Conservation (phyloP, 352 stramenopile genomes). For the Phytophthora megakarya region DNA sequence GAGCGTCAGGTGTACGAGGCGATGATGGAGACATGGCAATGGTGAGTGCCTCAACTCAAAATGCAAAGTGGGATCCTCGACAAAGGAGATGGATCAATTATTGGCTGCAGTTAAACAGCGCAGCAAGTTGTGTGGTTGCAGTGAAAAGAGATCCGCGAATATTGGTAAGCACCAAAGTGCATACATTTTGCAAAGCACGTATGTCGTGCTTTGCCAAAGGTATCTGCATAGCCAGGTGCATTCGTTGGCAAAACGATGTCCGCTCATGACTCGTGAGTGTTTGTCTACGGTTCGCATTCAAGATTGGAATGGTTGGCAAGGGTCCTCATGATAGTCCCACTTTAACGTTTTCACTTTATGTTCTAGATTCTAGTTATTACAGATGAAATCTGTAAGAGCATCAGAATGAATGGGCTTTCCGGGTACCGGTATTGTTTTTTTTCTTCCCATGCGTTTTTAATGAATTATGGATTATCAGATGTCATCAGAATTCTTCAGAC, state of each 20-base stretch:
- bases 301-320: no score
- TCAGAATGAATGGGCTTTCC: no score
- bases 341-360: no score
- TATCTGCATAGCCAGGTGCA: slow-evolving; percentile 25
- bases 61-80: slow-evolving; percentile 9
- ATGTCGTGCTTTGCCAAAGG: slow-evolving; percentile 1
- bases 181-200: slow-evolving; percentile 27
- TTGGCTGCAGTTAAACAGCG: slow-evolving; percentile 23
- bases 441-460: no score
- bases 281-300: background rate
- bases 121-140: slow-evolving; percentile 23
- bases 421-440: no score
- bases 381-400: no score
- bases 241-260: no score
- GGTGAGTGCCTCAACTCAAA: slow-evolving; percentile 2
- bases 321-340: no score
- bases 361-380: no score
- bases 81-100: slow-evolving; percentile 1
- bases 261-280: no score
- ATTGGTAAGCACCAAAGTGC: slow-evolving; percentile 18
- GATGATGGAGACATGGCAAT: slow-evolving; percentile 48
- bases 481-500: no score
- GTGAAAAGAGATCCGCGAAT: background rate
- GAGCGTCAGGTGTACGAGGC: slow-evolving; percentile 40
- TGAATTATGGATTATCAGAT: no score